Evolutionary conservation across 2,329 filamentous ascomycete genomes (phyloP), one percentile per base, ranked within the genome.

Genomic region (Cercospora sp.): DNA sequence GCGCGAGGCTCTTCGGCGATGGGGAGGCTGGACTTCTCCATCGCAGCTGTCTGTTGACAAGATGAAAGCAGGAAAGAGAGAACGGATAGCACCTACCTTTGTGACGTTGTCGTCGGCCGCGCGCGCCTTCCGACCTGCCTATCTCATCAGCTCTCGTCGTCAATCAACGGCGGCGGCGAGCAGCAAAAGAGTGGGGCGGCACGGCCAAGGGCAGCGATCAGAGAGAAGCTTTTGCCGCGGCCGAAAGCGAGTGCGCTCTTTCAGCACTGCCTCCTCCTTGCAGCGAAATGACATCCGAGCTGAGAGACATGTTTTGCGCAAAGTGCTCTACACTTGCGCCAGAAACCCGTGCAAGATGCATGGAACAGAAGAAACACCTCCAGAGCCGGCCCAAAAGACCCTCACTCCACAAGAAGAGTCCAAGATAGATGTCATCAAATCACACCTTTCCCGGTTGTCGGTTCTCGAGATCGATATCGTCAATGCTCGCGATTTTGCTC

Each of bases 11-110:
- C 70, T n/a, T 66, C 64, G 33, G 69, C 67, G 26, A 72, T 60
- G 23, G 73, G 74, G 20, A 74, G 69, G 9, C 70, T 69, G 10
- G 51, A 42, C 65, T 74, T 78, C 69, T 73, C 74, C 69, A 75
- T 75, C 10, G 62, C 73, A 55, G 60, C 72, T 66, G 53, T 4
- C 3, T 12, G 23, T 48, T 23, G 45, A 48, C 45, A 10, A 20
- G 18, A 39, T 18, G 53, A 48, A 62, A 60, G 67, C 60, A 20
- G 53, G 20, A 26, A 36, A 64, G 30, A 60, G 36, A 53, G 36
- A 51, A 42, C 28, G 16, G 31, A 18, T 48, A 31, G 30, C 60
- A 58, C 39, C 23, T 28, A 28, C 36, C 31, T 59, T 18, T 23
- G 31, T 33, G 23, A 53, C 36, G 30, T 30, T 36, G 51, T 63